A percentile compares a stretch with the other conserved stretches of the same genome.
These are phyloP conservation scores for Cladochytrium replicatum DNA, from an alignment of 192 early-diverging fungal species.

Conservation along the genomic window DNA sequence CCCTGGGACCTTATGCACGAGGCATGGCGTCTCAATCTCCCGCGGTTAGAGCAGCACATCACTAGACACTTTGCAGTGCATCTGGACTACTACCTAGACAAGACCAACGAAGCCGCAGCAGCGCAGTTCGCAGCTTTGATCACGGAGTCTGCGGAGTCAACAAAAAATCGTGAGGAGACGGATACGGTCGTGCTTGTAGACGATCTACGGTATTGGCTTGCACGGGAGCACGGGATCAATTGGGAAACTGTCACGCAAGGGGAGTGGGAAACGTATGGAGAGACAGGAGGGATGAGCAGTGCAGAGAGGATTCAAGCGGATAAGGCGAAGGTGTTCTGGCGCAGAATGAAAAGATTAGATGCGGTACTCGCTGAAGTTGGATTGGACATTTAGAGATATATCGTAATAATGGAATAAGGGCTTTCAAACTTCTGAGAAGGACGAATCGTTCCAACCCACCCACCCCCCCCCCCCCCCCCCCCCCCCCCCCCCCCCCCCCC, in stretches of 20 bases:
- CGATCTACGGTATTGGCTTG: slow-evolving; percentile 38
- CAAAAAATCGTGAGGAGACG: slow-evolving; percentile 29
- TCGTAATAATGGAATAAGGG: no score
- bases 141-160: slow-evolving; percentile 23
- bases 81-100: slow-evolving; percentile 16
- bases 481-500: no score
- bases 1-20: slow-evolving; percentile 22
- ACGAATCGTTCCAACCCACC: no score
- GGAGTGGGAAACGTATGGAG: slow-evolving; percentile 17
- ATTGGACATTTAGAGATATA: no score
- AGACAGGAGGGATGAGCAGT: slow-evolving; percentile 22
- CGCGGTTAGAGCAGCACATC: slow-evolving; percentile 34
- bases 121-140: slow-evolving; percentile 28
- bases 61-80: slow-evolving; percentile 29
- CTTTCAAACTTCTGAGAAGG: no score
- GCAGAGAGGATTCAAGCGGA: no score
- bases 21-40: slow-evolving; percentile 30
- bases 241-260: slow-evolving; percentile 11
- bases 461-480: no score
- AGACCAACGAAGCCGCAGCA: no score
- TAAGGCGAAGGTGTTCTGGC: no score
- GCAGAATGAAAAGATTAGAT: no score
- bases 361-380: no score
- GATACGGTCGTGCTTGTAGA: slow-evolving; percentile 46
- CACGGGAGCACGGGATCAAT: slow-evolving; percentile 18